These are phyloP conservation scores for Dryas drummondii DNA, from an alignment of 306 rosid genomes.

Conservation along the genomic window DNA sequence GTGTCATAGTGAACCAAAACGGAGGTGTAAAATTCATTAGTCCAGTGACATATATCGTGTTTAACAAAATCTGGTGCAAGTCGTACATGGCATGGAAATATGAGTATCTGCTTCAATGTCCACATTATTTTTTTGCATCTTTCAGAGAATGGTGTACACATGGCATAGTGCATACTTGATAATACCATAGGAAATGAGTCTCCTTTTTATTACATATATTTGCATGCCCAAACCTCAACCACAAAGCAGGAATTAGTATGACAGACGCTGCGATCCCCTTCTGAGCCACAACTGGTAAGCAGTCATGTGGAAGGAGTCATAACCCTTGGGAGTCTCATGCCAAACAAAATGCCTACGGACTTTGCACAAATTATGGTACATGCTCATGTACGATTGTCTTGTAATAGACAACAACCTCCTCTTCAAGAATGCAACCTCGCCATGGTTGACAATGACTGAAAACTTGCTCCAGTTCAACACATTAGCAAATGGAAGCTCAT, in stretches of 20 bases:
- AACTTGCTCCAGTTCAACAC: conserved; percentile 37
- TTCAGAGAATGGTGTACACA: too few relatives aligned
- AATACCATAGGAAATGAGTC: too few relatives aligned
- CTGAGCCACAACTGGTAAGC: conserved; percentile 40
- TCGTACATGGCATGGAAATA: background rate
- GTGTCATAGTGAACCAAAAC: background rate
- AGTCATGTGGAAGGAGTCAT: conserved; percentile 37
- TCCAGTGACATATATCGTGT: background rate
- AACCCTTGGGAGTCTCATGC: conserved; percentile 28
- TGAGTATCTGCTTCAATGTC: background rate
- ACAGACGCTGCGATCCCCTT: conserved; percentile 6
- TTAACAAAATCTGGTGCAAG: background rate
- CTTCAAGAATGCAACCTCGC: conserved; percentile 28
- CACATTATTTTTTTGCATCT: too few relatives aligned
- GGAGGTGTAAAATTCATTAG: too few relatives aligned
- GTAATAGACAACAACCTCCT: conserved; percentile 16
- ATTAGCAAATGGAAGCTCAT: conserved; percentile 38
- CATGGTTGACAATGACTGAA: conserved; percentile 27
- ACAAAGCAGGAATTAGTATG: conserved; percentile 13
- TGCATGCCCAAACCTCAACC: background rate
- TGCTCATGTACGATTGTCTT: background rate
- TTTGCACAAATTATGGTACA: conserved; percentile 28
- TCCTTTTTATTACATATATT: too few relatives aligned
- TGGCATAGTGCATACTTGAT: too few relatives aligned
- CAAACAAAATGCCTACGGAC: conserved; percentile 36